These are phyloP conservation scores for Sechiopsis laciniata DNA, from an alignment of 306 rosid genomes.

Conservation along the genomic window DNA sequence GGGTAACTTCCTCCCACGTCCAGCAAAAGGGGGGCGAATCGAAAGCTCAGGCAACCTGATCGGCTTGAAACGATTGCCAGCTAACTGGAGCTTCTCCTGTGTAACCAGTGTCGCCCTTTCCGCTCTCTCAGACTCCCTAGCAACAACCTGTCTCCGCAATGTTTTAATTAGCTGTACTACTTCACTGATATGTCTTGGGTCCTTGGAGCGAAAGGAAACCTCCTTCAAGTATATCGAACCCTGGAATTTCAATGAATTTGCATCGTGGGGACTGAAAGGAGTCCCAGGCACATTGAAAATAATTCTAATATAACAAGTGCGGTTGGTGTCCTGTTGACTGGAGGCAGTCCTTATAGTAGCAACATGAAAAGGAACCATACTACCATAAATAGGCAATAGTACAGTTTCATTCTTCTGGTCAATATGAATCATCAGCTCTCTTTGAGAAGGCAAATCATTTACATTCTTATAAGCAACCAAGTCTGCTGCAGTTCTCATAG, in stretches of 20 bases:
- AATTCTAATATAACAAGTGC: constrained; percentile 53
- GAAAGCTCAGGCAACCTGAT: constrained; percentile 74
- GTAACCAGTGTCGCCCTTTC: constrained; percentile 94
- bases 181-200: constrained; percentile 78
- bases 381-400: constrained; percentile 83
- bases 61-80: constrained; percentile 84
- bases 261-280: constrained; percentile 75
- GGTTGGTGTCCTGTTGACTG: constrained; percentile 62
- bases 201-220: constrained; percentile 91
- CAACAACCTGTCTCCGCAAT: constrained; percentile 74
- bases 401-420: constrained; percentile 89
- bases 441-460: constrained; percentile 68
- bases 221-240: constrained; percentile 85
- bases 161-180: constrained; percentile 75
- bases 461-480: constrained; percentile 76
- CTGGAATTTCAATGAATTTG: constrained; percentile 55
- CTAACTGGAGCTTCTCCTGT: constrained; percentile 85
- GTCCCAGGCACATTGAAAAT: constrained; percentile 88
- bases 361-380: constrained; percentile 89
- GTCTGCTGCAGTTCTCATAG: constrained; percentile 49
- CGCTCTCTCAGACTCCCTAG: constrained; percentile 95
- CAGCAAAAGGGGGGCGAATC: constrained; percentile 89
- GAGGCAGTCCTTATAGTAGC: constrained; percentile 75
- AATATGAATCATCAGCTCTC: constrained; percentile 81
- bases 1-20: constrained; percentile 86